phyloP scores from a whole-genome alignment of 805 yeast genomes.

The Candida broadrunensis region DNA sequence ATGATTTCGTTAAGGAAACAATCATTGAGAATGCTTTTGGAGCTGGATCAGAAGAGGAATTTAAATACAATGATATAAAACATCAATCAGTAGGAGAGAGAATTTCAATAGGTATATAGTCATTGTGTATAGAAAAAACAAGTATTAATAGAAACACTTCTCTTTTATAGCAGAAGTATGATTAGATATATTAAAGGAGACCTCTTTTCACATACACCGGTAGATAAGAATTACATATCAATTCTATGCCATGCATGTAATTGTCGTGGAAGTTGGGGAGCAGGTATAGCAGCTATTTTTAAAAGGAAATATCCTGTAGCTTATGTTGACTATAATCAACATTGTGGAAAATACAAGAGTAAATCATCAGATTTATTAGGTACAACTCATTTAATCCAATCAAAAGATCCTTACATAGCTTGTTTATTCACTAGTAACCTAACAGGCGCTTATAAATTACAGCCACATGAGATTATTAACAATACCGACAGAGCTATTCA shows the following conservation, averaged over 20 bases:
- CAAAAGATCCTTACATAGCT: conserved; percentile 43
- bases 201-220: conserved; percentile 38
- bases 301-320: conserved; percentile 54
- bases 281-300: conserved; percentile 71
- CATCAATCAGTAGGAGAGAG: conserved; percentile 30
- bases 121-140: conserved; percentile 1
- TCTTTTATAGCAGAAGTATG: conserved; percentile 20
- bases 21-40: conserved; percentile 21
- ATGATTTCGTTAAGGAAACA: not conserved
- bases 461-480: conserved; percentile 44
- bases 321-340: conserved; percentile 43
- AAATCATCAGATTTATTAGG: conserved; percentile 46
- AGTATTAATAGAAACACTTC: too few relatives aligned
- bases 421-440: conserved; percentile 72
- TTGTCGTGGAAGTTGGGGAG: conserved; percentile 79
- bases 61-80: conserved; percentile 20
- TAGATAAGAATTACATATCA: conserved; percentile 23
- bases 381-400: conserved; percentile 45
- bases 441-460: conserved; percentile 41
- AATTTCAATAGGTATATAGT: conserved; percentile 5
- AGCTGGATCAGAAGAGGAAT: conserved; percentile 32
- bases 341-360: conserved; percentile 30
- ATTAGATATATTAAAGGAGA: conserved; percentile 55
- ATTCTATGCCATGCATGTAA: conserved; percentile 79
- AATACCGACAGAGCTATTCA: conserved; percentile 50